These are phyloP conservation scores for Penstemon barbatus DNA, from an alignment of 257 asterid genomes.

Conservation along the genomic window DNA sequence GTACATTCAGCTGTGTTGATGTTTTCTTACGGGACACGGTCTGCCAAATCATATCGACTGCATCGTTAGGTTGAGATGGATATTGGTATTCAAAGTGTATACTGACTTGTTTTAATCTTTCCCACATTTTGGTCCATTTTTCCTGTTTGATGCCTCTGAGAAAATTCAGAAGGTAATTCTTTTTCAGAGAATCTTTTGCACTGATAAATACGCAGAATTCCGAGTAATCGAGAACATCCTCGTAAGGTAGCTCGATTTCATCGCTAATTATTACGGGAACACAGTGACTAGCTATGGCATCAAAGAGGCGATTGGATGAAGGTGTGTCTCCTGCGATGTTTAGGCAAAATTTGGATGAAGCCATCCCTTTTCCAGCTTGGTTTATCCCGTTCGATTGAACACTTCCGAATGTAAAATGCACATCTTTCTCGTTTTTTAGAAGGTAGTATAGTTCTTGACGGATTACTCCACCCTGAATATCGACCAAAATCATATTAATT, in stretches of 20 bases:
- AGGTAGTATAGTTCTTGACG: constrained; percentile 72
- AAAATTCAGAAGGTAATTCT: constrained; percentile 61
- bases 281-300: constrained; percentile 80
- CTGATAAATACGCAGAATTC: constrained; percentile 67
- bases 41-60: constrained; percentile 95
- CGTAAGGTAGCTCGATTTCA: constrained; percentile 81
- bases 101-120: constrained; percentile 46
- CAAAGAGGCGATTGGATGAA: constrained; percentile 85
- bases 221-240: constrained; percentile 70
- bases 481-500: constrained; percentile 18
- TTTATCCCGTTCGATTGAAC: constrained; percentile 51
- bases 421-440: constrained; percentile 63
- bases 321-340: constrained; percentile 94
- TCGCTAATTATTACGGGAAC: constrained; percentile 90
- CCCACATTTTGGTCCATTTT: constrained; percentile 80
- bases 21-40: constrained; percentile 55
- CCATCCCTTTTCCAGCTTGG: constrained; percentile 71
- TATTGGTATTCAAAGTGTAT: constrained; percentile 61
- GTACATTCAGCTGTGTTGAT: constrained; percentile 37
- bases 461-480: constrained; percentile 67
- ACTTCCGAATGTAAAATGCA: constrained; percentile 69
- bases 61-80: constrained; percentile 66
- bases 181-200: constrained; percentile 56
- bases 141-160: constrained; percentile 58
- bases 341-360: constrained; percentile 74